Conservation (phyloP, 352 stramenopile genomes). For the Globisporangium paddicum region DNA sequence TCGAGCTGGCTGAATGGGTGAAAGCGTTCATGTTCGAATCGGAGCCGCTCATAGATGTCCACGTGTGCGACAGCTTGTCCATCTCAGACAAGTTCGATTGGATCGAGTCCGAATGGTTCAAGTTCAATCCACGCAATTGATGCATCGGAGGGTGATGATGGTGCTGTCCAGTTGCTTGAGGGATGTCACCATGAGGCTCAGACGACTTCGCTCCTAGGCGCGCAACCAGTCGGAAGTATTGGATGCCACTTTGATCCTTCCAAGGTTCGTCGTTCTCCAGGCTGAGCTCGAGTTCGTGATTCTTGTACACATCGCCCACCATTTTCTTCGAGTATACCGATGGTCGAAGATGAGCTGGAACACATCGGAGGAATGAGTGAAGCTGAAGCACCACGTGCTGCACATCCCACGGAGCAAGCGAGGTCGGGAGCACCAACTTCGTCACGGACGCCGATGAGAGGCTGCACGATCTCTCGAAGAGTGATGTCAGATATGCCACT, state of each 20-base stretch:
- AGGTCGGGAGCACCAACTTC: slow-evolving; percentile 30
- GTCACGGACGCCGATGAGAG: slow-evolving; percentile 58
- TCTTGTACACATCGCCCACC: slow-evolving; percentile 20
- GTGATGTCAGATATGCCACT: slow-evolving; percentile 31
- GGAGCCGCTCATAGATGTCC: slow-evolving; percentile 29
- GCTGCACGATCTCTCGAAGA: slow-evolving; percentile 44
- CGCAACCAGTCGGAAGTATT: slow-evolving; percentile 15
- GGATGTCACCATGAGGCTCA: background rate
- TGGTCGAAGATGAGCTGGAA: slow-evolving; percentile 54
- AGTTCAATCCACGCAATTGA: background rate
- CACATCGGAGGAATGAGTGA: slow-evolving; percentile 39
- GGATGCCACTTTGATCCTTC: slow-evolving; percentile 3
- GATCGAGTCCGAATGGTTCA: slow-evolving; percentile 53
- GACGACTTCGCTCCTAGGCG: slow-evolving; percentile 1
- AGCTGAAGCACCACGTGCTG: slow-evolving; percentile 48
- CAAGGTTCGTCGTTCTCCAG: background rate
- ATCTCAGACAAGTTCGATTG: slow-evolving; percentile 72
- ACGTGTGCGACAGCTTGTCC: slow-evolving; percentile 35
- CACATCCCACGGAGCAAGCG: slow-evolving; percentile 64
- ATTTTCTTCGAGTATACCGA: slow-evolving; percentile 36
- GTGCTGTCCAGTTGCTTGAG: background rate
- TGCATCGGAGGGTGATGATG: slow-evolving; percentile 1
- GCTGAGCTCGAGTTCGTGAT: background rate
- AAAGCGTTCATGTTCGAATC: slow-evolving; percentile 24
- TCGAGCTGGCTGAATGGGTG: slow-evolving; percentile 17